A percentile compares a stretch with the other conserved stretches of the same genome.
phyloP scores from a whole-genome alignment of 2,329 filamentous ascomycete genomes.

The Chrysoporthe cubensis region DNA sequence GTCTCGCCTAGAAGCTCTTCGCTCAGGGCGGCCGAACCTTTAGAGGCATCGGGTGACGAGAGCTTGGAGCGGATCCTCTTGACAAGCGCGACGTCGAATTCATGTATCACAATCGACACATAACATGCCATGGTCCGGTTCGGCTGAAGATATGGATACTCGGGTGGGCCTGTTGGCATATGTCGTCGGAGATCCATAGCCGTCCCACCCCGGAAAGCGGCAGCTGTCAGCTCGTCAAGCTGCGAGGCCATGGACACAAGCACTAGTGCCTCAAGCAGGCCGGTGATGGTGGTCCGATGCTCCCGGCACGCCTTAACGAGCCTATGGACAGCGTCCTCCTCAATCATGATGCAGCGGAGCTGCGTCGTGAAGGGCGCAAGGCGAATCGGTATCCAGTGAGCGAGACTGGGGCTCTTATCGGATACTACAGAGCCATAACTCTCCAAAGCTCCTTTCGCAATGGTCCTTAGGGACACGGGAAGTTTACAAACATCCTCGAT shows the following conservation, averaged over 20 bases:
- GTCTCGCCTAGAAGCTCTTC: neutral
- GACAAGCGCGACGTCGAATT: constrained; percentile 8
- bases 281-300: constrained; percentile 37
- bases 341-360: constrained; percentile 31
- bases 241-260: constrained; percentile 33
- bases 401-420: constrained; percentile 21
- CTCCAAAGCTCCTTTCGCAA: constrained; percentile 30
- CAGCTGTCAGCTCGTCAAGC: constrained; percentile 15
- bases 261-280: constrained; percentile 34
- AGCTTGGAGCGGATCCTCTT: constrained; percentile 1
- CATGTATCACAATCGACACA: constrained; percentile 19
- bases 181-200: constrained; percentile 33
- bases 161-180: constrained; percentile 21
- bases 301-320: constrained; percentile 32
- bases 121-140: constrained; percentile 30
- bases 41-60: neutral
- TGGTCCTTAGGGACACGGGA: constrained; percentile 30
- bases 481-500: constrained; percentile 33
- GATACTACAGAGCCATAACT: constrained; percentile 30
- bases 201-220: constrained; percentile 21
- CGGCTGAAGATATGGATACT: constrained; percentile 19
- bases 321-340: constrained; percentile 20
- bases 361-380: constrained; percentile 31
- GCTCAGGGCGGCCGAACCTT: neutral
- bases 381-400: constrained; percentile 32